Evolutionary conservation across 2,329 filamentous ascomycete species (phyloP).

Genomic region (Colletotrichum spinosum): DNA sequence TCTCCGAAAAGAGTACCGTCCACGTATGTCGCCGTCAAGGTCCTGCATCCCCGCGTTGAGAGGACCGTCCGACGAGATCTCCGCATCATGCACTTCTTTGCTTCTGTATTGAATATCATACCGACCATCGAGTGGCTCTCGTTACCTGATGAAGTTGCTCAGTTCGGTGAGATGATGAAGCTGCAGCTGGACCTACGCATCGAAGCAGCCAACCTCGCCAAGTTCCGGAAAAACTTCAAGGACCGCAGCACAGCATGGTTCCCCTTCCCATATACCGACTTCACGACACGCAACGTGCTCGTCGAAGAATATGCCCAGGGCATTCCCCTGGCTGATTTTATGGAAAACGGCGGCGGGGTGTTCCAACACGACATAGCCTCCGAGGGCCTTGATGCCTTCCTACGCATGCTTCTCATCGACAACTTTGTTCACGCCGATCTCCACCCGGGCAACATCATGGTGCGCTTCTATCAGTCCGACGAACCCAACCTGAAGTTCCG

Average conservation of each 20-base stretch:
- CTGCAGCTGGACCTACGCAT: constrained; percentile 96
- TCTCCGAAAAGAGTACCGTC: constrained; percentile 88
- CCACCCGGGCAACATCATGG: constrained; percentile 99
- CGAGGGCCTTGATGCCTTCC: constrained; percentile 93
- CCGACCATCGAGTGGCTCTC: constrained; percentile 98
- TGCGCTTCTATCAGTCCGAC: constrained; percentile 92
- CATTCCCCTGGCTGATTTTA: constrained; percentile 89
- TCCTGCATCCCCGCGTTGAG: constrained; percentile 92
- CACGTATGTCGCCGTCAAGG: constrained; percentile 93
- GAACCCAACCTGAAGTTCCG: constrained; percentile 69
- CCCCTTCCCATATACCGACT: constrained; percentile 91
- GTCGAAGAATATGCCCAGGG: constrained; percentile 97
- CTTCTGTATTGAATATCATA: constrained; percentile 82
- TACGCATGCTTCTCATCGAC: constrained; percentile 96
- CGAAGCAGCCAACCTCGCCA: constrained; percentile 88
- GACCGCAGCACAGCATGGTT: constrained; percentile 95
- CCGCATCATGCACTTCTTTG: constrained; percentile 94
- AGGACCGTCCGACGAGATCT: constrained; percentile 90
- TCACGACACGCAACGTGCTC: constrained; percentile 90
- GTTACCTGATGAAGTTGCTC: constrained; percentile 89
- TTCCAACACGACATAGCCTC: constrained; percentile 96
- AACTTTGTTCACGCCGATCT: constrained; percentile 98
- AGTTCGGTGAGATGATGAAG: constrained; percentile 99
- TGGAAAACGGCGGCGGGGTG: constrained; percentile 90
- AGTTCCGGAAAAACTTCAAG: constrained; percentile 92